These are phyloP conservation scores for Aspergillus chevalieri DNA, from an alignment of 2,329 filamentous ascomycete genomes.

Conservation along the genomic window DNA sequence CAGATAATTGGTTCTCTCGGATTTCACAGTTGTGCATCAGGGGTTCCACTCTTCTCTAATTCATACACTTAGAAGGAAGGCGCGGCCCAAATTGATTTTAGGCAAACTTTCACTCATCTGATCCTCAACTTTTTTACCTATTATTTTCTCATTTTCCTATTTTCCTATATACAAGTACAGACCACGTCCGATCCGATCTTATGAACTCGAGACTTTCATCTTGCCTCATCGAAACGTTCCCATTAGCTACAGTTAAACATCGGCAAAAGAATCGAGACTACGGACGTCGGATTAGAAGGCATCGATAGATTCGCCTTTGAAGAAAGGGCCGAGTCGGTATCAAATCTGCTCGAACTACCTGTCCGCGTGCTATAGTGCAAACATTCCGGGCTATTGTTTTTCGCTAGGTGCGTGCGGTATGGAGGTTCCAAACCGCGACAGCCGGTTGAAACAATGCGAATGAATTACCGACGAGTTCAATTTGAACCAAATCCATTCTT, in stretches of 20 bases:
- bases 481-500: not conserved
- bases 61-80: too few species aligned
- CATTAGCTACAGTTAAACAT: not conserved
- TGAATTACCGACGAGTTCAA: not conserved
- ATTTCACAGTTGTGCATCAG: too few species aligned
- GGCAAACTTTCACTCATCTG: not conserved
- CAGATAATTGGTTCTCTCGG: too few species aligned
- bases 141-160: not conserved
- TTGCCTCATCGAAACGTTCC: not conserved
- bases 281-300: too few species aligned
- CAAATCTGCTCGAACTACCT: not conserved
- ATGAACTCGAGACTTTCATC: not conserved
- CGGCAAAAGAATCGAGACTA: not conserved
- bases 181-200: not conserved
- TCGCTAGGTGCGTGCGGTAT: not conserved
- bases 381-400: not conserved
- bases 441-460: slow-evolving; percentile 35
- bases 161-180: too few species aligned
- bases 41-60: too few species aligned
- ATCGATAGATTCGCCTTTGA: too few species aligned
- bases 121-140: not conserved
- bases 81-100: not conserved
- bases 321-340: not conserved
- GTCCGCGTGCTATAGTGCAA: not conserved
- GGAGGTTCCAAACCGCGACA: slow-evolving; percentile 14